phyloP scores from a whole-genome alignment of 306 rosid genomes.

The Macrotyloma uniflorum region DNA sequence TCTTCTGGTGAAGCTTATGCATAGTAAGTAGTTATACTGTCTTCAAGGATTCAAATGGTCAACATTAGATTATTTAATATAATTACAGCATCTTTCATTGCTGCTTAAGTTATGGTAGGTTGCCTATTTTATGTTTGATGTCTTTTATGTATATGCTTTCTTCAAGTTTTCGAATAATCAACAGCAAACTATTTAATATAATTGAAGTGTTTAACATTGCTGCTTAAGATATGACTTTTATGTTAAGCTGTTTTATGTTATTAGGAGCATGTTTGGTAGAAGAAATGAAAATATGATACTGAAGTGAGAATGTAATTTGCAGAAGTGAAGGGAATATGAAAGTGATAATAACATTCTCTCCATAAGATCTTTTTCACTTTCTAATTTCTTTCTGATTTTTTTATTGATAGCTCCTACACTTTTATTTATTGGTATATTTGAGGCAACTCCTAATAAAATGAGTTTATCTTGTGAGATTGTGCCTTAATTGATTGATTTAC shows the following conservation, averaged over 20 bases:
- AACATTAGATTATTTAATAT: constrained; percentile 8
- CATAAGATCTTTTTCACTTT: constrained; percentile 17
- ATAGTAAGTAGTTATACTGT: constrained; percentile 27
- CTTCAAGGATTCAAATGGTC: constrained; percentile 1
- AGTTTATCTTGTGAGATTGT: constrained; percentile 24
- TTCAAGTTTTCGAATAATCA: background rate
- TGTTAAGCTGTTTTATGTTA: constrained; percentile 24
- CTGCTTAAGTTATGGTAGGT: background rate
- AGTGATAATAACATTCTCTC: background rate
- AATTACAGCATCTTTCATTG: background rate
- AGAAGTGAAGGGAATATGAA: constrained; percentile 24
- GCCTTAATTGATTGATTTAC: constrained; percentile 37
- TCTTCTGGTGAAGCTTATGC: constrained; percentile 40
- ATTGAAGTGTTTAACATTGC: background rate
- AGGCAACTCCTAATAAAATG: constrained; percentile 5
- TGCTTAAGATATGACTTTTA: background rate
- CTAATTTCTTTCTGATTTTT: background rate
- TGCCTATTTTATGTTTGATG: background rate
- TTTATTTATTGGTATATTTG: background rate
- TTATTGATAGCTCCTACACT: constrained; percentile 6
- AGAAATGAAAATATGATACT: constrained; percentile 19
- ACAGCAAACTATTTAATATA: background rate
- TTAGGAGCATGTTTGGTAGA: constrained; percentile 16
- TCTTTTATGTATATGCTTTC: background rate
- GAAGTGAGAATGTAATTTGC: background rate